phyloP scores from a whole-genome alignment of 352 stramenopile species.

The Phytophthora fragariaefolia region DNA sequence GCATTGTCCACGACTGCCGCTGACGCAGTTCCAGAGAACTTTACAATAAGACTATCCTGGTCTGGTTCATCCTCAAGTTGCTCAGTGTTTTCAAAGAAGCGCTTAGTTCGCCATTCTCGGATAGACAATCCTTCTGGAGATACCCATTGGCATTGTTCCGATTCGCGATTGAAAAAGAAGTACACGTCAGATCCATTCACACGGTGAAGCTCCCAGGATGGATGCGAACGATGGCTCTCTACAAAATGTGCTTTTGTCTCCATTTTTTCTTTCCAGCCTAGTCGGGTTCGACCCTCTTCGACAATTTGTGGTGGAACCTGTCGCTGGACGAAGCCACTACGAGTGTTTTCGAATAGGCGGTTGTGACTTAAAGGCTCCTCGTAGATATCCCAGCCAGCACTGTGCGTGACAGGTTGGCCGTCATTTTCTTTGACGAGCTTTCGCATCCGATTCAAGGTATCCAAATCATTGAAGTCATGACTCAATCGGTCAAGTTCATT shows the following conservation, averaged over 20 bases:
- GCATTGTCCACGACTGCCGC: constrained; percentile 48
- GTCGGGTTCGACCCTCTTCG: constrained; percentile 34
- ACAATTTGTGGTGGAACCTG: constrained; percentile 58
- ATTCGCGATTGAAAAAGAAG: constrained; percentile 77
- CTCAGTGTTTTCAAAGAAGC: constrained; percentile 56
- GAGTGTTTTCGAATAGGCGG: constrained; percentile 64
- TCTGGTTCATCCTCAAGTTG: constrained; percentile 61
- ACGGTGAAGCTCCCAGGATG: constrained; percentile 70
- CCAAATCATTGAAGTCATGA: constrained; percentile 59
- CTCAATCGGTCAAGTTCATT: constrained; percentile 48
- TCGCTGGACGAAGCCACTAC: constrained; percentile 69
- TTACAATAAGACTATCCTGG: constrained; percentile 43
- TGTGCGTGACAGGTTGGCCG: constrained; percentile 17
- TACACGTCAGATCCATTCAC: constrained; percentile 64
- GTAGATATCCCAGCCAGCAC: constrained; percentile 55
- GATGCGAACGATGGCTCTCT: constrained; percentile 51
- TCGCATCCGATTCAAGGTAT: constrained; percentile 50
- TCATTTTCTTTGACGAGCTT: constrained; percentile 45
- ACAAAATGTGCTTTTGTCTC: constrained; percentile 51
- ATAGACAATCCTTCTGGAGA: constrained; percentile 35
- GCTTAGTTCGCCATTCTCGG: constrained; percentile 59
- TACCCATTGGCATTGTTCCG: constrained; percentile 63
- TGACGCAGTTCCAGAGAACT: constrained; percentile 51
- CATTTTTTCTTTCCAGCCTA: constrained; percentile 80
- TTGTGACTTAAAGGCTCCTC: constrained; percentile 66